Base-by-base conservation (phyloP, 1,284 basidiomycete genomes). In the Moesziomyces parantarcticus region DNA sequence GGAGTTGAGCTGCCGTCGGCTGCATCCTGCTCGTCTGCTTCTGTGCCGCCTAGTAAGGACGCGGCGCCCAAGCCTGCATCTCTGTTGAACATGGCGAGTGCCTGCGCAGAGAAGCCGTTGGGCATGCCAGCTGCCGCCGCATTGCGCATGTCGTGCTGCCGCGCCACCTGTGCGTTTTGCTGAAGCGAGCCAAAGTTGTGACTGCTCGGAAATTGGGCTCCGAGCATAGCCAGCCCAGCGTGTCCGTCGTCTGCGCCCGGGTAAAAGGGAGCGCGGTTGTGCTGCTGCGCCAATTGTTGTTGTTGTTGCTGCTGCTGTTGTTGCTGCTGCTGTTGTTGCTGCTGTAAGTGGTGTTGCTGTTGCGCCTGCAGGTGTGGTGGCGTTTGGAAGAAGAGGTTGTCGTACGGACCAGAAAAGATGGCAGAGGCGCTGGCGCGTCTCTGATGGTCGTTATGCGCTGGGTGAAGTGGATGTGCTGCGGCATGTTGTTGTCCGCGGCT, bases 141-240 rank as follows among this genome's bases (percentile, higher is more conserved):
- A 16, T 16, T 45, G 48, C 21, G 32, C 20, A 22, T 50, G 36
- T 44, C 49, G n/a, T 52, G 52, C 43, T 55, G 63, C 29, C 40
- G 47, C n/a, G 56, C 50, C 34, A 46, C 47, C 39, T 48, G 47
- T 14, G 40, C 14, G 26, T 44, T n/a, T 18, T 69, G 58, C 14
- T 55, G 51, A 11, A 57, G 18, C 11, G 62, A 59, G 22, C 68
- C 58, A 51, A 78, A 78, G 23, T 62, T 73, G 50, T 78, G 77
- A 22, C 65, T 72, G 69, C 72, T 75, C 5, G 77, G 77, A 22
- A 77, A 77, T 18, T 63, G 61, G 13, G 64, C 45, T 20, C 62
- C 76, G 5, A 78, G 32, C 63, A 70, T 69, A 1, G 66, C 61
- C n/a, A 74, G 43, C 0, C 63, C 60, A 1, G 50, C 36, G 14